phyloP scores from a whole-genome alignment of 73 alveolate species.

The Stentor roeselii region DNA sequence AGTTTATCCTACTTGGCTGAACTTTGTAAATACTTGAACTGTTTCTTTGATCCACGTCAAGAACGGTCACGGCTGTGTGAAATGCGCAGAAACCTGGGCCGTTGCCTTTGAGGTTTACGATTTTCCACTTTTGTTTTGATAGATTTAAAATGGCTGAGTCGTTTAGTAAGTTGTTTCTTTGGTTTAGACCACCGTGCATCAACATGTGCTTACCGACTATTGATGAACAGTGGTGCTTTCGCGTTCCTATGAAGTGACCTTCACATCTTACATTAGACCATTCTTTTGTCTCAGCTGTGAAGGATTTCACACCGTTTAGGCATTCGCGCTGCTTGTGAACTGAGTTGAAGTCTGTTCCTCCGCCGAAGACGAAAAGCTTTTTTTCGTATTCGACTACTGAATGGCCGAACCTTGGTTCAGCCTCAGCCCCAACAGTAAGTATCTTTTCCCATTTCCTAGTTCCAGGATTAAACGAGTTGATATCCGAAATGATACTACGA shows the following conservation, averaged over 20 bases:
- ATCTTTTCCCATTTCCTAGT: neutral
- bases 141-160: neutral
- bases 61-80: neutral
- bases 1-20: neutral
- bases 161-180: neutral
- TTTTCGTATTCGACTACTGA: neutral
- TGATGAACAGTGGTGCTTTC: neutral
- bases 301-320: neutral
- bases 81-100: neutral
- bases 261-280: neutral
- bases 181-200: neutral
- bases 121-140: neutral
- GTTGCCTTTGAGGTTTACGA: neutral
- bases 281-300: neutral
- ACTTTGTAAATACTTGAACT: neutral
- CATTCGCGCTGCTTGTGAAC: neutral
- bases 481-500: neutral
- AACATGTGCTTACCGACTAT: slow-evolving; percentile 12
- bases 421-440: neutral
- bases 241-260: neutral
- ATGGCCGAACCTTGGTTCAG: slow-evolving; percentile 12
- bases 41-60: neutral
- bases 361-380: slow-evolving; percentile 11
- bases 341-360: slow-evolving; percentile 1
- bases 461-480: neutral